phyloP scores from a whole-genome alignment of 768 basidiomycete genomes.

The Pleurotus cornucopiae region DNA sequence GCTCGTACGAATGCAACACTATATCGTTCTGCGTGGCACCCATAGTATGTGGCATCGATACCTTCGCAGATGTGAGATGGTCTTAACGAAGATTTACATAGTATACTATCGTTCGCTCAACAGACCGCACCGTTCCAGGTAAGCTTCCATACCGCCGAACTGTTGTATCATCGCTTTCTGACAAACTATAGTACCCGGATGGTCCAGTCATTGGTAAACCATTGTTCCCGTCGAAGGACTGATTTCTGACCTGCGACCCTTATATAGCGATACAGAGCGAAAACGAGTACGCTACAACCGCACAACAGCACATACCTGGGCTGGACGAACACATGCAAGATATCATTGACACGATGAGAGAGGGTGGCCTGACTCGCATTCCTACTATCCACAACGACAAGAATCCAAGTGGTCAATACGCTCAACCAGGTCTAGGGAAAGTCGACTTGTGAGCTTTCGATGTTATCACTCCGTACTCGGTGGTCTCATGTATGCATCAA shows the following conservation, averaged over 20 bases:
- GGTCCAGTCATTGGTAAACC: slow-evolving; percentile 34
- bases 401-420: slow-evolving; percentile 25
- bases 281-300: slow-evolving; percentile 37
- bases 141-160: slow-evolving; percentile 21
- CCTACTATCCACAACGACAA: slow-evolving; percentile 33
- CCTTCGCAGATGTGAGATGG: background rate
- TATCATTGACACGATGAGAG: slow-evolving; percentile 31
- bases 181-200: slow-evolving; percentile 35
- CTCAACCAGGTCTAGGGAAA: slow-evolving; percentile 25
- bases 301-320: slow-evolving; percentile 23
- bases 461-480: too few species aligned
- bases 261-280: slow-evolving; percentile 35
- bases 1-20: slow-evolving; percentile 59
- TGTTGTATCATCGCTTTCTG: slow-evolving; percentile 16
- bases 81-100: slow-evolving; percentile 6
- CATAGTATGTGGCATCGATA: slow-evolving; percentile 21
- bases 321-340: slow-evolving; percentile 39
- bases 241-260: background rate
- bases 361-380: slow-evolving; percentile 31
- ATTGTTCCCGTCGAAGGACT: background rate
- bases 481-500: too few species aligned
- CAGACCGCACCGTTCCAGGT: slow-evolving; percentile 29
- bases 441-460: slow-evolving; percentile 25
- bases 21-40: slow-evolving; percentile 51
- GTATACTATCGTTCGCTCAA: slow-evolving; percentile 24